Evolutionary conservation across 345 rosid species (phyloP).

Genomic region (Ceriops tagal): DNA sequence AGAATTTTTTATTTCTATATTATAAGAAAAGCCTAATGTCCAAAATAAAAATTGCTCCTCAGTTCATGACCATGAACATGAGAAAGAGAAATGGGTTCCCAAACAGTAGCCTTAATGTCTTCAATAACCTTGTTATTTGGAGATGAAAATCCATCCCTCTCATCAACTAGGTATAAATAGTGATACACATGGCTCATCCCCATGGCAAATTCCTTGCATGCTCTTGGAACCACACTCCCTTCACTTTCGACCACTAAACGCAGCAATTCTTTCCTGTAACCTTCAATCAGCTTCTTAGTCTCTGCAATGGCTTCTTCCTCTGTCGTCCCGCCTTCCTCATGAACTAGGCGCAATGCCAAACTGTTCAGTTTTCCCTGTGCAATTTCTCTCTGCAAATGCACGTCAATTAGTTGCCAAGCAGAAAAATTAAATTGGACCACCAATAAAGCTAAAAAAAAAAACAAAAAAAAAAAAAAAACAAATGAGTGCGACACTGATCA

Average conservation of each 20-base stretch:
- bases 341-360: background rate
- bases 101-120: background rate
- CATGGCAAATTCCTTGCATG: slow-evolving; percentile 11
- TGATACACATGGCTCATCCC: slow-evolving; percentile 2
- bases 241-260: slow-evolving; percentile 3
- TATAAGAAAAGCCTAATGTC: too few species aligned
- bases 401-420: too few species aligned
- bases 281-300: slow-evolving; percentile 1
- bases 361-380: slow-evolving; percentile 17
- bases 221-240: slow-evolving; percentile 11
- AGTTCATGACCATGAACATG: too few species aligned
- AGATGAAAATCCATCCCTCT: background rate
- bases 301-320: slow-evolving; percentile 7
- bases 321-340: background rate
- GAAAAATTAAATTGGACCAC: too few species aligned
- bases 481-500: background rate
- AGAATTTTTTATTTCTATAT: too few species aligned
- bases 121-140: background rate
- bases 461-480: too few species aligned
- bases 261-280: slow-evolving; percentile 13
- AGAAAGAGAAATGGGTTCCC: slow-evolving; percentile 3
- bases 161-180: background rate
- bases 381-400: background rate
- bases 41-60: too few species aligned
- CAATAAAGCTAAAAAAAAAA: too few species aligned